Percentiles rank a stretch among this genome's conserved stretches.
Conservation (phyloP, 2,329 filamentous ascomycete species). For the Trichoderma koningii region DNA sequence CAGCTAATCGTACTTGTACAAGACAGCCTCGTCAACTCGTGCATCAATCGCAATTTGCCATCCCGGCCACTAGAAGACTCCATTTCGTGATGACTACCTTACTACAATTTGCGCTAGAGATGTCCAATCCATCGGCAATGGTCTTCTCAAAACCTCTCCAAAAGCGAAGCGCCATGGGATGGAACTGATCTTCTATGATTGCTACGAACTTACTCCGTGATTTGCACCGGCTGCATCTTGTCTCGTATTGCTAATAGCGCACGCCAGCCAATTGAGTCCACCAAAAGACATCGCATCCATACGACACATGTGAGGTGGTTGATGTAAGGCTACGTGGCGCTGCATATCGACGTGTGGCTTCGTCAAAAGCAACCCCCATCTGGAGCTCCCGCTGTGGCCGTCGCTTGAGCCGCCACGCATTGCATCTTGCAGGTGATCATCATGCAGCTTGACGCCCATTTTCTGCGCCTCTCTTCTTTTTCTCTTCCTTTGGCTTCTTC, state of each 20-base stretch:
- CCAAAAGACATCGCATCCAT: constrained; percentile 12
- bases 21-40: no score
- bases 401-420: constrained; percentile 9
- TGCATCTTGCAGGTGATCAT: constrained; percentile 19
- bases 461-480: not conserved
- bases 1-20: no score
- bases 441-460: constrained; percentile 6
- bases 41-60: no score
- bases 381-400: not conserved
- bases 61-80: no score
- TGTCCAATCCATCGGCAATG: no score
- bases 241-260: constrained; percentile 4
- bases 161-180: no score
- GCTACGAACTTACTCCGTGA: no score
- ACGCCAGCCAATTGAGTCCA: constrained; percentile 11
- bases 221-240: not conserved
- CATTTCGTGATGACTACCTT: no score
- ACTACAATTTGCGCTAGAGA: no score
- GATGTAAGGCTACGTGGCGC: constrained; percentile 22
- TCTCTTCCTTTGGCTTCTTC: not conserved
- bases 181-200: not conserved
- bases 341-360: constrained; percentile 20
- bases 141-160: no score
- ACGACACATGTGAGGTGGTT: not conserved
- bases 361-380: not conserved